Evolutionary conservation across 768 basidiomycete species (phyloP).

Genomic region (Pisolithus marmoratus): DNA sequence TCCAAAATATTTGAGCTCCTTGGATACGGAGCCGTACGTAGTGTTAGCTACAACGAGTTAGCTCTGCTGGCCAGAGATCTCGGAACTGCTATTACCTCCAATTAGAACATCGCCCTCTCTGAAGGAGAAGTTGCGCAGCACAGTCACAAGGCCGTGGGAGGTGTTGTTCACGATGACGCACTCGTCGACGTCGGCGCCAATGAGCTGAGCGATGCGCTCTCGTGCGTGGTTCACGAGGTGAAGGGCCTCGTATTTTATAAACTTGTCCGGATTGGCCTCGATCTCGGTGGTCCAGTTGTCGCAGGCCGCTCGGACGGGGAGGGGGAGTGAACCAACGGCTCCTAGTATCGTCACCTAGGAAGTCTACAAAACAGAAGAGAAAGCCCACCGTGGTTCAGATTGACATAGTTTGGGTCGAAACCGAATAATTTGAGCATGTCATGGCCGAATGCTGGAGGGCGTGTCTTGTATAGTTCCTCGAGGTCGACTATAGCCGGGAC

Average conservation of each 20-base stretch:
- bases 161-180: slow-evolving; percentile 40
- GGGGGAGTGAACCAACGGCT: slow-evolving; percentile 53
- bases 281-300: slow-evolving; percentile 35
- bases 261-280: slow-evolving; percentile 55
- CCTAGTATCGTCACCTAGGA: slow-evolving; percentile 29
- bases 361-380: neutral
- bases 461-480: slow-evolving; percentile 15
- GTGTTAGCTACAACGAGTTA: slow-evolving; percentile 38
- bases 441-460: slow-evolving; percentile 51
- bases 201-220: slow-evolving; percentile 39
- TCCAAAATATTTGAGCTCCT: slow-evolving; percentile 46
- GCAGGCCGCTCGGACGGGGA: slow-evolving; percentile 43
- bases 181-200: slow-evolving; percentile 52
- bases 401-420: slow-evolving; percentile 54
- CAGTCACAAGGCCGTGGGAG: slow-evolving; percentile 45
- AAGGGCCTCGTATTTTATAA: slow-evolving; percentile 36
- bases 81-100: slow-evolving; percentile 20
- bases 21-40: slow-evolving; percentile 51
- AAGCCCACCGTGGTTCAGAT: slow-evolving; percentile 57
- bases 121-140: slow-evolving; percentile 55
- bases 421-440: slow-evolving; percentile 47
- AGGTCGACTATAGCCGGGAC: neutral
- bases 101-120: slow-evolving; percentile 59
- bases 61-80: neutral
- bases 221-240: slow-evolving; percentile 36